Conservation (phyloP, 306 rosid genomes). For the Dalbergia oliveri region DNA sequence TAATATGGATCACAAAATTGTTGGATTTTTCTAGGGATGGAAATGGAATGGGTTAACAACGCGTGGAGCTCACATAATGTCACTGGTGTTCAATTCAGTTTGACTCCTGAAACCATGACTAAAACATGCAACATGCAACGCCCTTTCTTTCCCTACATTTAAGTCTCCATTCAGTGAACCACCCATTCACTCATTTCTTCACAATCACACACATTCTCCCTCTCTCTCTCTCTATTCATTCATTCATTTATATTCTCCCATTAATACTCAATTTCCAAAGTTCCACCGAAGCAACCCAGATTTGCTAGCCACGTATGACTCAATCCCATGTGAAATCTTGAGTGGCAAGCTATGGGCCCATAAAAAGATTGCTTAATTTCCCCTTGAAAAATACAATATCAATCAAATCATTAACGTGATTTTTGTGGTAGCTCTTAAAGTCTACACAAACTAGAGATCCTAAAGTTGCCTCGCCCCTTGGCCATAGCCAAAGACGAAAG, state of each 20-base stretch:
- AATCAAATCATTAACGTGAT: not conserved
- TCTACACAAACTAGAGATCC: not conserved
- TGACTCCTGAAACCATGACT: not conserved
- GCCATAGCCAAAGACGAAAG: not conserved
- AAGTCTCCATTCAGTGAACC: constrained; percentile 21
- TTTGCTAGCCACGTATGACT: not conserved
- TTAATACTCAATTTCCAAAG: not conserved
- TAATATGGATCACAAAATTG: constrained; percentile 11
- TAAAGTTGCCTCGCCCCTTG: not conserved
- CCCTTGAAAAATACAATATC: not conserved
- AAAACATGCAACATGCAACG: not conserved
- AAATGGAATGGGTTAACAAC: not conserved
- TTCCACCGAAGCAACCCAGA: constrained; percentile 37
- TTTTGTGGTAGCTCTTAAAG: not conserved
- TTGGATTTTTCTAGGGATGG: not conserved
- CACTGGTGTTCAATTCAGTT: not conserved
- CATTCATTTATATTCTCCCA: not conserved
- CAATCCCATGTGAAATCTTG: constrained; percentile 32
- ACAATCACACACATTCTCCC: not conserved
- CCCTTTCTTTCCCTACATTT: not conserved
- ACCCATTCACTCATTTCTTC: not conserved
- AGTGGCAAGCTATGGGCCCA: not conserved
- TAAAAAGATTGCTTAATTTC: not conserved
- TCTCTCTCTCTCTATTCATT: not conserved
- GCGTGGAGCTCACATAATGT: not conserved